Percentiles rank a stretch among this genome's conserved stretches.
phyloP scores from a whole-genome alignment of 23 red algal genomes.

The Cyanidioschyzon merolae region DNA sequence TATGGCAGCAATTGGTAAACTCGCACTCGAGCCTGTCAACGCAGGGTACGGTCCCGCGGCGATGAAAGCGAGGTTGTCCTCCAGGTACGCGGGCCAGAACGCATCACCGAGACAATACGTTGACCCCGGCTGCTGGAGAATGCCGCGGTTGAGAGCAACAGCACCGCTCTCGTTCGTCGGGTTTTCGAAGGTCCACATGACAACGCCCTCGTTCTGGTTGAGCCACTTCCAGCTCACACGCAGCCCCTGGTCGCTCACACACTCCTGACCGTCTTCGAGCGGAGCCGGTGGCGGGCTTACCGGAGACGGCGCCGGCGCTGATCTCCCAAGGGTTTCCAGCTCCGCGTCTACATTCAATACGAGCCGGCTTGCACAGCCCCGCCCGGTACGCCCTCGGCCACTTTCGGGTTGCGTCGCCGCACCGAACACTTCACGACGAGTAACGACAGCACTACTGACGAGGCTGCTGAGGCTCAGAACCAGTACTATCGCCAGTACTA shows the following conservation, averaged over 20 bases:
- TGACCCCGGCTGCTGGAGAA: not conserved
- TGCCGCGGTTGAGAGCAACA: constrained; percentile 19
- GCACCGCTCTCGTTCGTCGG: constrained; percentile 21
- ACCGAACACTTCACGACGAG: not conserved
- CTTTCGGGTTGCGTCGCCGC: not conserved
- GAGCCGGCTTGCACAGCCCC: not conserved
- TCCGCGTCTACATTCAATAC: not conserved
- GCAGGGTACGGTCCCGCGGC: constrained; percentile 11
- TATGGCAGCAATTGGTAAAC: not conserved
- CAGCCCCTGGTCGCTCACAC: not conserved
- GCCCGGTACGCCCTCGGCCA: not conserved
- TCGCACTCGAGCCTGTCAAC: not conserved
- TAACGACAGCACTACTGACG: not conserved
- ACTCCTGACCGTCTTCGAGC: constrained; percentile 3
- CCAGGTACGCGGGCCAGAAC: constrained; percentile 24
- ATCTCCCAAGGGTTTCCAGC: not conserved
- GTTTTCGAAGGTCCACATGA: constrained; percentile 28
- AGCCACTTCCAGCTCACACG: constrained; percentile 16
- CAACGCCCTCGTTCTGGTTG: not conserved
- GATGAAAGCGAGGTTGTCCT: constrained; percentile 19
- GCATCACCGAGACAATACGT: constrained; percentile 33
- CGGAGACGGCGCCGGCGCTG: not conserved
- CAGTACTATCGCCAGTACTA: not conserved
- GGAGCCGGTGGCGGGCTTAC: not conserved
- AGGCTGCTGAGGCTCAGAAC: not conserved